phyloP scores from a whole-genome alignment of 2,329 filamentous ascomycete species.

The Aspergillus hiratsukae region DNA sequence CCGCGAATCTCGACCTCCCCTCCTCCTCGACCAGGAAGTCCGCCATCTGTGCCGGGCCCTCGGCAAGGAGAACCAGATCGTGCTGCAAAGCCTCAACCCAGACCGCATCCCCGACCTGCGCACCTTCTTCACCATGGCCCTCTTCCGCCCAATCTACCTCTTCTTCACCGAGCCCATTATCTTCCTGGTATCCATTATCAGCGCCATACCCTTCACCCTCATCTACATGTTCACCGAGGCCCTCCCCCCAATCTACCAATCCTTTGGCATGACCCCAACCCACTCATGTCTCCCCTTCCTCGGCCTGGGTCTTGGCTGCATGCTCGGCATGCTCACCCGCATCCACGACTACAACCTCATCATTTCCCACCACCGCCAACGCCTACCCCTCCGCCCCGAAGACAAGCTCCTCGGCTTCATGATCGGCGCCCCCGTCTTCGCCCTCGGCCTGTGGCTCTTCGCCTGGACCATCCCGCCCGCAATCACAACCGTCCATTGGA shows the following conservation, averaged over 20 bases:
- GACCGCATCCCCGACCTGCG: constrained; percentile 34
- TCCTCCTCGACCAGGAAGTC: constrained; percentile 34
- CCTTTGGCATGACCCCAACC: constrained; percentile 29
- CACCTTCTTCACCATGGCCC: constrained; percentile 32
- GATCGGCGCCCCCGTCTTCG: constrained; percentile 43
- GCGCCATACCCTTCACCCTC: constrained; percentile 38
- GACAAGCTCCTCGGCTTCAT: constrained; percentile 46
- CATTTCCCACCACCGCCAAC: constrained; percentile 16
- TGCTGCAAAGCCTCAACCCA: constrained; percentile 31
- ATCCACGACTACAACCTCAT: constrained; percentile 39
- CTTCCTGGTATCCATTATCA: constrained; percentile 39
- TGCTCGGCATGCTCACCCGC: constrained; percentile 41
- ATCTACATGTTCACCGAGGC: constrained; percentile 49
- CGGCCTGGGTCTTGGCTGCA: constrained; percentile 37
- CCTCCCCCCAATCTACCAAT: constrained; percentile 37
- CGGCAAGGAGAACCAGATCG: constrained; percentile 10
- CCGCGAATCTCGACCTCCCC: constrained; percentile 41
- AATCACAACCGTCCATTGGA: constrained; percentile 31
- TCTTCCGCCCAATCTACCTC: constrained; percentile 39
- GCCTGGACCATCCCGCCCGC: constrained; percentile 46
- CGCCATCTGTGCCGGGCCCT: constrained; percentile 20
- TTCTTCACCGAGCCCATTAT: constrained; percentile 46
- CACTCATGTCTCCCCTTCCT: constrained; percentile 40
- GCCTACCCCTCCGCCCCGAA: constrained; percentile 36
- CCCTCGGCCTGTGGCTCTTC: constrained; percentile 46